These are phyloP conservation scores for Paramecium caudatum DNA, from an alignment of 73 alveolate genomes.

Conservation along the genomic window DNA sequence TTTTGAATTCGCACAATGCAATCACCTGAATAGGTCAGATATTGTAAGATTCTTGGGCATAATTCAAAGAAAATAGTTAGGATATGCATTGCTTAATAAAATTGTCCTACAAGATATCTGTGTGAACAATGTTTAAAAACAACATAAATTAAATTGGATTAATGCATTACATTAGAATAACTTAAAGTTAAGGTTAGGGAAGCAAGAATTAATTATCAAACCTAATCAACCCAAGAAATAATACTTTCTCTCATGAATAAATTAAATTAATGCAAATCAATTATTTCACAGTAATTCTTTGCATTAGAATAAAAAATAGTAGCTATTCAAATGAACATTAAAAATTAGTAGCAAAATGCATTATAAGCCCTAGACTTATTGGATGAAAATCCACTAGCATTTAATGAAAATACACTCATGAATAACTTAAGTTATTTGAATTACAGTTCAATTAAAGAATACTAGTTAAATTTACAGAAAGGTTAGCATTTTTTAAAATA, in stretches of 20 bases:
- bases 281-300: neutral
- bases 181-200: no score
- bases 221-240: neutral
- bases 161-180: no score
- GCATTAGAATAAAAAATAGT: neutral
- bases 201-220: neutral
- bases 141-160: neutral
- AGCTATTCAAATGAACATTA: neutral
- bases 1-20: no score
- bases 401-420: neutral
- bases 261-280: neutral
- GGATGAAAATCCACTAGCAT: neutral
- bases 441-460: neutral
- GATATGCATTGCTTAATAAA: neutral
- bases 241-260: neutral
- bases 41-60: slow-evolving; percentile 27
- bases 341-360: neutral
- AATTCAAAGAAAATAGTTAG: neutral
- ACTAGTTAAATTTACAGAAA: neutral
- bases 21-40: no score
- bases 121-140: slow-evolving; percentile 9
- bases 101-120: neutral
- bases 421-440: neutral
- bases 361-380: neutral
- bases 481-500: neutral